Evolutionary conservation across 106 monocot species (phyloP).

Genomic region (Allium sativum): DNA sequence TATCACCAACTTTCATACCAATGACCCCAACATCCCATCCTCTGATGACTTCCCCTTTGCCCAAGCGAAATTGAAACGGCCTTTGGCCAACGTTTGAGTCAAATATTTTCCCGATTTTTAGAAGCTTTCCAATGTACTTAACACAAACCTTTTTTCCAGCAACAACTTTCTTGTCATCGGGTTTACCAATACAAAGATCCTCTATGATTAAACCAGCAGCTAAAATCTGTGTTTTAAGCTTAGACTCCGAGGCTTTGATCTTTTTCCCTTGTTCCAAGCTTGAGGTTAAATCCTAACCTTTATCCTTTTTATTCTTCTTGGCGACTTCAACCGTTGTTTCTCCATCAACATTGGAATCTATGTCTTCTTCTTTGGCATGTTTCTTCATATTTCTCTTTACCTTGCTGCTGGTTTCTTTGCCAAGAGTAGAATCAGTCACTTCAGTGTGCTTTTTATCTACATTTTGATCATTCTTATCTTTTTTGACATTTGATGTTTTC

Average conservation of each 20-base stretch:
- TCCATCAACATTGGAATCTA: constrained; percentile 16
- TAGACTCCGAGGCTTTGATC: constrained; percentile 2
- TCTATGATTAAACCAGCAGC: constrained; percentile 48
- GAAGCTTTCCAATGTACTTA: constrained; percentile 66
- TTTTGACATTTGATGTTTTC: constrained; percentile 1
- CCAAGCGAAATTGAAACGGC: constrained; percentile 83
- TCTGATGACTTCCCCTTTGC: constrained; percentile 81
- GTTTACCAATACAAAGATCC: constrained; percentile 58
- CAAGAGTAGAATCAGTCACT: constrained; percentile 6
- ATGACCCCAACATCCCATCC: constrained; percentile 94
- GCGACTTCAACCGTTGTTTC: background rate
- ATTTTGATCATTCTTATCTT: constrained; percentile 9
- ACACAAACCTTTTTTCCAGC: constrained; percentile 65
- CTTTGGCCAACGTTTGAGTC: constrained; percentile 61
- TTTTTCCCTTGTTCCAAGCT: constrained; percentile 6
- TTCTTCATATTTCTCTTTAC: constrained; percentile 52
- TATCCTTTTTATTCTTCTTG: constrained; percentile 26
- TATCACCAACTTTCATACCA: constrained; percentile 94
- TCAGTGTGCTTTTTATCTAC: constrained; percentile 6
- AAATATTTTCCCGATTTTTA: constrained; percentile 75
- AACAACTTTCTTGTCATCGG: constrained; percentile 55
- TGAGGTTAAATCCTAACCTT: constrained; percentile 19
- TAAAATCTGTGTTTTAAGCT: constrained; percentile 22
- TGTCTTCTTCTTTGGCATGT: constrained; percentile 12
- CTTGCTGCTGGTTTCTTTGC: constrained; percentile 13